Base-by-base conservation (phyloP, 1,139 yeast genomes). In the Yamadazyma diddensiae region DNA sequence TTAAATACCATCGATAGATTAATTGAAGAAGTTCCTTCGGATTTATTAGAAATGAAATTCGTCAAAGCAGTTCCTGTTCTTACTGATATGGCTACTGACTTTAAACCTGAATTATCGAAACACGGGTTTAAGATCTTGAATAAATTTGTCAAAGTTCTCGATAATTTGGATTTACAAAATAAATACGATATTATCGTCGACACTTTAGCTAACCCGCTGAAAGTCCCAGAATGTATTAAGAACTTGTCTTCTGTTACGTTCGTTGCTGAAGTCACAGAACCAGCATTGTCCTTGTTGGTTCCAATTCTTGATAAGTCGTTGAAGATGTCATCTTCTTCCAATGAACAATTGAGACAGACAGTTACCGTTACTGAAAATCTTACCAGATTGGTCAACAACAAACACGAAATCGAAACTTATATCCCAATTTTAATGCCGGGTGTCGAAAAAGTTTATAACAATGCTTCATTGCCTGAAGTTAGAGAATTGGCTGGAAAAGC, bases 231-330 rank as follows among this genome's bases (percentile, higher is more conserved):
- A 39, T 88, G 96, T 61, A 86, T 92, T 59, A 86, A 84, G 61
- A 79, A 90, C 32, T 73, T 92, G 43, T 83, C 96, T 2, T 85
- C 94, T 29, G 97, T 92, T 34, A 92, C 98, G 0, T 92, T 92
- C 59, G 98, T 92, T 31, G 96, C 98, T 30, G 98, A 92, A 66
- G 98, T 92, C 42, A 92, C 97, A 12, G 97, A 90, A 63, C 94
- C 97, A 6, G 94, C 95, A 6, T 71, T 92, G 46, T 77, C 97
- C 4, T 66, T 92, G 38, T 72, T 92, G 49, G 97, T 87, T 25
- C 98, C 98, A 32, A 90, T 90, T 47, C 74, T 92, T 53, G 92
- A 82, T 58, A 86, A 92, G 57, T 92, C 97, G 2, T 73, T 92
- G 54, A 88, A 85, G 55, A 73, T 82, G 71, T 78, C 94, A 11